Base-by-base conservation (phyloP, 345 rosid species). In the Boechera divaricarpa region DNA sequence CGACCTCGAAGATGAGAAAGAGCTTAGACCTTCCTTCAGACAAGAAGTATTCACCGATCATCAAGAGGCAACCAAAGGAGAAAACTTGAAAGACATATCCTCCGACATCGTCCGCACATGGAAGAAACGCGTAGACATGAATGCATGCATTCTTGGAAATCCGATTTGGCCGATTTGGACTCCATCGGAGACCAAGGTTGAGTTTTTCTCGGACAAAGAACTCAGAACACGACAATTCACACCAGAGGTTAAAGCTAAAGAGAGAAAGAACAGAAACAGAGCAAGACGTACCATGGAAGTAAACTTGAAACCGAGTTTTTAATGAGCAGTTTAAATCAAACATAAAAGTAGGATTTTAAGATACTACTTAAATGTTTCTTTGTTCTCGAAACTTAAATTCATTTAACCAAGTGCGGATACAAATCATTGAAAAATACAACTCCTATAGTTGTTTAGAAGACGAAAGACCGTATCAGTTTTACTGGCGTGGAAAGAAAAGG, bases 81-180 rank as follows among this genome's bases (percentile, higher is more conserved):
- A 77, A 70, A 32, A 77, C 76, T 70, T 77, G 80, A 11, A 70
- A 77, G 28, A 55, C 28, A 28, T 77, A 77, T n/a, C 80, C 76
- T 63, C 4, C 59, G 31, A 54, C 31, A 15, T 77, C 63, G 21
- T 77, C 80, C 42, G 80, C 80, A 42, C 73, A 67, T 29, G 79
- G 73, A 0, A 75, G 67, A 48, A 67, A 76, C 15, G 70, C 80
- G 18, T 76, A 76, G 38, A 62, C 70, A 21, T 76, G 80, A 51
- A 69, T 39, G 33, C 80, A 76, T 3, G 57, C 63, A 12, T 62
- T 32, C 39, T 69, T 41, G 63, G 63, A 52, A 49, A 75, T 0
- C 7, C 42, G 59, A 49, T 29, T 49, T 39, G 44, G 67, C 11
- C 35, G 55, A 41, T 76, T 41, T 76, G 13, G 24, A 29, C 4